Percentiles rank a stretch among this genome's conserved stretches.
Evolutionary conservation across 2,329 filamentous ascomycete genomes (phyloP).

Genomic region (Paracorniculantispora psalliotae): DNA sequence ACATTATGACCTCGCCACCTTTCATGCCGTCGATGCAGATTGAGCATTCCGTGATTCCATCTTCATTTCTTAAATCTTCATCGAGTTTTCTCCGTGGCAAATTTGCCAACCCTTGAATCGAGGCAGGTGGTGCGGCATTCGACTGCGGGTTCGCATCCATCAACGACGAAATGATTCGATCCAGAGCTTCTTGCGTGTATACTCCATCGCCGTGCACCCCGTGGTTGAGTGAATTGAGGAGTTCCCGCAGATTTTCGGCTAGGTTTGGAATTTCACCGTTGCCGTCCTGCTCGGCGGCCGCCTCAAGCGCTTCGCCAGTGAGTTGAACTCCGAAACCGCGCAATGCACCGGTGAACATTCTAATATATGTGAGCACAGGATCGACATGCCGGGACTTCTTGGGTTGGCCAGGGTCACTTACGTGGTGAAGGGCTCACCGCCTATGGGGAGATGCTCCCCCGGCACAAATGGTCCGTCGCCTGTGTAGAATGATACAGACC

Average conservation of each 20-base stretch:
- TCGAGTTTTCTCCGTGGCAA: constrained; percentile 69
- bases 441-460: constrained; percentile 14
- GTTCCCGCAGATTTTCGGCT: constrained; percentile 45
- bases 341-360: not conserved
- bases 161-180: constrained; percentile 79
- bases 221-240: constrained; percentile 47
- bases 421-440: constrained; percentile 43
- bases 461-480: constrained; percentile 25
- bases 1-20: constrained; percentile 66
- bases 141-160: constrained; percentile 78
- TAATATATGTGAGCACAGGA: not conserved
- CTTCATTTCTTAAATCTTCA: constrained; percentile 59
- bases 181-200: constrained; percentile 84
- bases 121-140: constrained; percentile 77
- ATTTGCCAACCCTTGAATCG: constrained; percentile 65
- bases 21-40: constrained; percentile 89
- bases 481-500: constrained; percentile 46
- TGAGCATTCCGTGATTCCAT: constrained; percentile 76
- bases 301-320: not conserved
- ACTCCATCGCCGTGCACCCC: constrained; percentile 71
- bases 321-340: constrained; percentile 10
- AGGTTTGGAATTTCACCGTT: constrained; percentile 31
- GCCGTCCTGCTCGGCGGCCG: constrained; percentile 16
- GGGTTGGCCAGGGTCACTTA: constrained; percentile 26
- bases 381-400: not conserved